Evolutionary conservation across 192 early-diverging fungal species (phyloP).

Genomic region (Phlyctochytrium arcticum): DNA sequence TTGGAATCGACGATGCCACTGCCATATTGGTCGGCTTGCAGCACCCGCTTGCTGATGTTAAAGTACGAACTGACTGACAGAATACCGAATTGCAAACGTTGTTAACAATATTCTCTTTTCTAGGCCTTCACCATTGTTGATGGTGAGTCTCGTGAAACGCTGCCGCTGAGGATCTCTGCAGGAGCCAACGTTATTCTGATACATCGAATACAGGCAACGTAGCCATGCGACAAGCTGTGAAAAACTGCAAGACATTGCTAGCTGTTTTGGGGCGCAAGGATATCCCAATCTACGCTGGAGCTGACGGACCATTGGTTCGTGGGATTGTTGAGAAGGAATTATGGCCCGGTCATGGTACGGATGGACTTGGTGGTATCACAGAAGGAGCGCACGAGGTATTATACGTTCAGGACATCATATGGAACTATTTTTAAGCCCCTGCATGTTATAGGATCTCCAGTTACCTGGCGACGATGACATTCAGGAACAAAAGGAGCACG

Average conservation of each 20-base stretch:
- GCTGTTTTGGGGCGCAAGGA: conserved; percentile 1
- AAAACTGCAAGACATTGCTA: conserved; percentile 22
- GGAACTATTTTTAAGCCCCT: not conserved
- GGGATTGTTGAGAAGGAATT: conserved; percentile 18
- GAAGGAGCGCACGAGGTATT: not conserved
- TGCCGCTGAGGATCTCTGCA: too few species aligned
- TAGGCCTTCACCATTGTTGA: conserved; percentile 40
- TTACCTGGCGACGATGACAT: conserved; percentile 17
- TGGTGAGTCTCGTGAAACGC: not conserved
- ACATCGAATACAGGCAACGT: conserved; percentile 30
- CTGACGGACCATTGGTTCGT: conserved; percentile 36
- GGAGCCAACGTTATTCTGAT: not conserved
- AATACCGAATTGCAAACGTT: not conserved
- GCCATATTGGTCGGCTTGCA: conserved; percentile 27
- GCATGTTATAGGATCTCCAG: not conserved
- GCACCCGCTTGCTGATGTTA: conserved; percentile 17
- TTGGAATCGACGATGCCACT: conserved; percentile 42
- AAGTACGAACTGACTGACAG: conserved; percentile 1
- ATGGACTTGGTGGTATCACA: conserved; percentile 32
- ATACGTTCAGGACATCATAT: not conserved
- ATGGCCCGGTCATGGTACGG: conserved; percentile 35
- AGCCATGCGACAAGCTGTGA: conserved; percentile 15
- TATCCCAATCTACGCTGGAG: conserved; percentile 34
- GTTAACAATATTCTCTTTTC: not conserved
- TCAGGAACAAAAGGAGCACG: conserved; percentile 22